phyloP scores from a whole-genome alignment of 2,329 filamentous ascomycete genomes.

The Penicillium sp. region DNA sequence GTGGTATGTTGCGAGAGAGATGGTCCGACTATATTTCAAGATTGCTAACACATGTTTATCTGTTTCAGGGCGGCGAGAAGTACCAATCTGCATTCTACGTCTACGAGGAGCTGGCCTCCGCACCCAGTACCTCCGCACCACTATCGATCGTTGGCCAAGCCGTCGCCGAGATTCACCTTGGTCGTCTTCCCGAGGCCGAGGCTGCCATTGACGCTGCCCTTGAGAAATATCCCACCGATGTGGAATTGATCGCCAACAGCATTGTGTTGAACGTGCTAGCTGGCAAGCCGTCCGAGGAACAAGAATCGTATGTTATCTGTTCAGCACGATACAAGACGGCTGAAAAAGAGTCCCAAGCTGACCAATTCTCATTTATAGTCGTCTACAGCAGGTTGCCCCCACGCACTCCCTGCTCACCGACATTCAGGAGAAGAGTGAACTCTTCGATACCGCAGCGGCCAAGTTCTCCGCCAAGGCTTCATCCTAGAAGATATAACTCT shows the following conservation, averaged over 20 bases:
- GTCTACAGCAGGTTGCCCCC: slow-evolving; percentile 56
- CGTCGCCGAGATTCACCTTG: slow-evolving; percentile 86
- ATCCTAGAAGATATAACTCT: slow-evolving; percentile 24
- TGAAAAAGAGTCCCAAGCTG: slow-evolving; percentile 16
- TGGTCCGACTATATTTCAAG: background rate
- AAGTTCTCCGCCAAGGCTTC: slow-evolving; percentile 84
- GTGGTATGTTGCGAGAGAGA: slow-evolving; percentile 60
- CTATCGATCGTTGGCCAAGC: slow-evolving; percentile 82
- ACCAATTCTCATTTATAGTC: slow-evolving; percentile 23
- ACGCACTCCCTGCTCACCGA: slow-evolving; percentile 73
- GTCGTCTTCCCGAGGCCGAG: slow-evolving; percentile 84
- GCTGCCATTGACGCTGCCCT: slow-evolving; percentile 79
- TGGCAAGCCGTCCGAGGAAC: slow-evolving; percentile 69
- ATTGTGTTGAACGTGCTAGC: slow-evolving; percentile 76
- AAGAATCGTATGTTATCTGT: slow-evolving; percentile 58
- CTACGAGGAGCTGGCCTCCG: slow-evolving; percentile 91
- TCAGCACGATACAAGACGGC: no score
- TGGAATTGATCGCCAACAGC: slow-evolving; percentile 78
- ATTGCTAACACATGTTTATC: background rate
- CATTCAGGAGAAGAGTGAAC: slow-evolving; percentile 77
- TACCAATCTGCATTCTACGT: slow-evolving; percentile 98
- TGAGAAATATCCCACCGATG: slow-evolving; percentile 68
- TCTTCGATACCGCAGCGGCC: slow-evolving; percentile 81
- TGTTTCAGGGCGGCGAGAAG: slow-evolving; percentile 77
- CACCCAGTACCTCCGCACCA: slow-evolving; percentile 75